Percentiles rank a stretch among this genome's conserved stretches.
Evolutionary conservation across 805 yeast genomes (phyloP).

Genomic region (Suhomyces faveliae): DNA sequence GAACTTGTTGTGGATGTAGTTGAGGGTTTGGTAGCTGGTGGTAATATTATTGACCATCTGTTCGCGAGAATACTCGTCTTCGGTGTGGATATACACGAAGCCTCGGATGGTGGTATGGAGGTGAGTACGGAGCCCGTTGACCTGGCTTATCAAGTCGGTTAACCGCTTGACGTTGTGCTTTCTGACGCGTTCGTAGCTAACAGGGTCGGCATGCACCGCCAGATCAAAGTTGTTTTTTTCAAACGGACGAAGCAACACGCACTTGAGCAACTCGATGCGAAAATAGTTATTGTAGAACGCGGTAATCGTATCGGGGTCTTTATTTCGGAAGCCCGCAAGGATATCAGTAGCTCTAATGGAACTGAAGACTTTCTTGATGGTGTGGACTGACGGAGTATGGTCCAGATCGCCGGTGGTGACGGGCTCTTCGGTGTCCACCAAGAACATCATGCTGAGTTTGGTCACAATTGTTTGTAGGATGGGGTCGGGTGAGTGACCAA

Average conservation of each 20-base stretch:
- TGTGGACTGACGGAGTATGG: neutral
- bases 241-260: conserved; percentile 3
- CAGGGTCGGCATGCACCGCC: neutral
- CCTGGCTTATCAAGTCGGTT: conserved; percentile 7
- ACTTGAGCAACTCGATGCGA: conserved; percentile 15
- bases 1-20: conserved; percentile 18
- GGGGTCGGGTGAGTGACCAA: neutral
- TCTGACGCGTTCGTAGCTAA: conserved; percentile 2
- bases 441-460: neutral
- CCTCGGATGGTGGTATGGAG: conserved; percentile 21
- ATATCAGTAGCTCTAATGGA: conserved; percentile 5
- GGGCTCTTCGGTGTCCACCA: neutral
- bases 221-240: conserved; percentile 3
- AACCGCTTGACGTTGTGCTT: conserved; percentile 9
- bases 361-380: neutral
- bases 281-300: conserved; percentile 17
- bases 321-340: neutral
- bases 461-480: neutral
- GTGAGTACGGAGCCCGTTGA: conserved; percentile 16
- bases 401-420: neutral
- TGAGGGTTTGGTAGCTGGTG: conserved; percentile 23
- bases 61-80: conserved; percentile 15
- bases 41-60: conserved; percentile 22
- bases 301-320: neutral
- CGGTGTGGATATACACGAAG: conserved; percentile 12